phyloP scores from a whole-genome alignment of 495 filamentous ascomycete species.

The Bathelium albidoporum region DNA sequence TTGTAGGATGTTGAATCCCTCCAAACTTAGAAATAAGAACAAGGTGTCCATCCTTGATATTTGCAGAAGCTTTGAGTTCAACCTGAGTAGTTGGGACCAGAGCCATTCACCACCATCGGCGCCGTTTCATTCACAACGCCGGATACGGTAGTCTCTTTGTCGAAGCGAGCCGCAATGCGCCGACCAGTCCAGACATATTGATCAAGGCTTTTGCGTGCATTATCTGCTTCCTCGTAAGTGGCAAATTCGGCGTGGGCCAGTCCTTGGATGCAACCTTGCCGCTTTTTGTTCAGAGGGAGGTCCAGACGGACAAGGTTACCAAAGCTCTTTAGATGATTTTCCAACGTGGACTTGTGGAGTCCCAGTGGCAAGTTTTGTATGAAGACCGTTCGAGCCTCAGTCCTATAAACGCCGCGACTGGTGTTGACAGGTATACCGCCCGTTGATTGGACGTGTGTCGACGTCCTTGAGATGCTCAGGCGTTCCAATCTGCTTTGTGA shows the following conservation, averaged over 20 bases:
- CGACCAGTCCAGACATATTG: not conserved
- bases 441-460: constrained; percentile 15
- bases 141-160: not conserved
- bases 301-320: not conserved
- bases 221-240: not conserved
- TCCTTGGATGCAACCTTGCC: not conserved
- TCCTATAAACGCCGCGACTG: constrained; percentile 17
- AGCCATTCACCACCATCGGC: not conserved
- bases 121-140: not conserved
- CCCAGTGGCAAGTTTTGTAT: constrained; percentile 23
- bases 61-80: not conserved
- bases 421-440: constrained; percentile 25
- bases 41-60: too few relatives aligned
- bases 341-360: not conserved
- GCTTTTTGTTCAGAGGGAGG: not conserved
- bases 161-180: not conserved
- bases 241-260: not conserved
- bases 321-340: not conserved
- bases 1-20: too few relatives aligned
- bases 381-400: constrained; percentile 28
- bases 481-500: not conserved
- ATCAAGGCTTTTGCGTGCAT: not conserved
- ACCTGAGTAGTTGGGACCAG: not conserved
- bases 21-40: not conserved
- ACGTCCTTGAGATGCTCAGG: not conserved